These are phyloP conservation scores for Leccinum uliginosum DNA, from an alignment of 768 basidiomycete species.

Conservation along the genomic window DNA sequence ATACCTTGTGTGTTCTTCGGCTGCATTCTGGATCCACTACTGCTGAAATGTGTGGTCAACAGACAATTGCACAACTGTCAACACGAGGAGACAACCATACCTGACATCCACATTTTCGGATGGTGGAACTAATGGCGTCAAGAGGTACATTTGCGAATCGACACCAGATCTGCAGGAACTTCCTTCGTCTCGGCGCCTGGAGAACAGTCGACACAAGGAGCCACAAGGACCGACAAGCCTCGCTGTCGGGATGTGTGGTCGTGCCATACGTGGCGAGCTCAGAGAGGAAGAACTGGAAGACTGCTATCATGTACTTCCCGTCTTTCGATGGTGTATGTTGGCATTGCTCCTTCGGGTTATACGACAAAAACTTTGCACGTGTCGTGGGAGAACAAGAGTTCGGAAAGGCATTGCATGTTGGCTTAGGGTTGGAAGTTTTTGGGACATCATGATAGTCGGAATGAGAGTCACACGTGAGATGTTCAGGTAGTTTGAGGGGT, in stretches of 20 bases:
- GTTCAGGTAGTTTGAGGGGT: no score
- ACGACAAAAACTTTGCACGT: constrained; percentile 87
- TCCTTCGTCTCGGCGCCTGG: constrained; percentile 68
- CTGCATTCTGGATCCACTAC: constrained; percentile 45
- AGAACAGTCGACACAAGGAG: constrained; percentile 86
- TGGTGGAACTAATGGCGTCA: constrained; percentile 67
- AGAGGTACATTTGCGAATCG: constrained; percentile 88
- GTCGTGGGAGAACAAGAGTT: constrained; percentile 90
- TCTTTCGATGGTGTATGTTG: constrained; percentile 63
- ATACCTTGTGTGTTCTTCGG: constrained; percentile 77
- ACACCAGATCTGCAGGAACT: constrained; percentile 69
- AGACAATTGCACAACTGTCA: constrained; percentile 85
- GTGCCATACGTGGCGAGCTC: constrained; percentile 79
- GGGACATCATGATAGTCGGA: no score
- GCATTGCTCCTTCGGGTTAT: constrained; percentile 57
- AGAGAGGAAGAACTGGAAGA: constrained; percentile 75
- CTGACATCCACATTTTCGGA: constrained; percentile 63
- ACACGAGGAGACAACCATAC: constrained; percentile 83
- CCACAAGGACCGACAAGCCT: constrained; percentile 79
- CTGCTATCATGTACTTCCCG: constrained; percentile 56
- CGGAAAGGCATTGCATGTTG: constrained; percentile 92
- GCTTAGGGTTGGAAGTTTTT: no score
- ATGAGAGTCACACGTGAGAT: no score
- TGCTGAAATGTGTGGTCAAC: constrained; percentile 71
- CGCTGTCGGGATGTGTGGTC: constrained; percentile 53